Evolutionary conservation across 768 basidiomycete species (phyloP), one percentile per base, ranked within the genome.

Genomic region (Termitomyces heimii): DNA sequence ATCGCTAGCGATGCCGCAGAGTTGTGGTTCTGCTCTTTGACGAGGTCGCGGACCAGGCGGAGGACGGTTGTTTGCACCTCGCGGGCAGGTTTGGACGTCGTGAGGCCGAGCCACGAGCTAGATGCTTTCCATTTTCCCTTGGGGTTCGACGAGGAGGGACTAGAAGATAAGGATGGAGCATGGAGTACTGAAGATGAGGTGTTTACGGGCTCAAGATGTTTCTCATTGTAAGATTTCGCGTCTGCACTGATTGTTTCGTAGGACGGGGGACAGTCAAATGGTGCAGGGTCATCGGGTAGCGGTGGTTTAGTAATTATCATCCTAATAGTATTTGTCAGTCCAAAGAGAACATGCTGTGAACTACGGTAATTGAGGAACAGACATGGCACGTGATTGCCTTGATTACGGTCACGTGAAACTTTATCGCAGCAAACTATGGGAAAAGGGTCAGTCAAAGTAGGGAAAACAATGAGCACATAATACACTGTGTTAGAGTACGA

Each of bases 31-130:
- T 73, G 71, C 28, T 76, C 72, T 37, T 72, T 72, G 10, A 84
- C 80, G 29, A 85, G 71, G 63, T 86, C 85, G 5, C 81, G 79
- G 14, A 88, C 60, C 20, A 87, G 77, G 1, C 75, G 71, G 2
- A 78, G 70, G 4, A 85, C 76, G 2, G 85, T 86, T 31, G 67
- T 66, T 4, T 75, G 76, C 31, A 86, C 77, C 62, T 86, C 80
- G 43, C 76, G 75, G 4, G 75, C 66, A 5, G 72, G 74, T 40
- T 72, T 70, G 1, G 69, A 72, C 12, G 69, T 53, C 18, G 55
- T 53, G 60, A 75, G 77, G 45, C 61, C 66, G 58, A 77, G 75
- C 75, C 74, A 77, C 2, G 60, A 61, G 39, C 56, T 68, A 9
- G 56, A 35, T 0, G 66, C 66, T 13, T 66, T 61, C 3, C 62